Evolutionary conservation across 2,329 filamentous ascomycete genomes (phyloP).

Genomic region (Fusarium keratoplasticum): DNA sequence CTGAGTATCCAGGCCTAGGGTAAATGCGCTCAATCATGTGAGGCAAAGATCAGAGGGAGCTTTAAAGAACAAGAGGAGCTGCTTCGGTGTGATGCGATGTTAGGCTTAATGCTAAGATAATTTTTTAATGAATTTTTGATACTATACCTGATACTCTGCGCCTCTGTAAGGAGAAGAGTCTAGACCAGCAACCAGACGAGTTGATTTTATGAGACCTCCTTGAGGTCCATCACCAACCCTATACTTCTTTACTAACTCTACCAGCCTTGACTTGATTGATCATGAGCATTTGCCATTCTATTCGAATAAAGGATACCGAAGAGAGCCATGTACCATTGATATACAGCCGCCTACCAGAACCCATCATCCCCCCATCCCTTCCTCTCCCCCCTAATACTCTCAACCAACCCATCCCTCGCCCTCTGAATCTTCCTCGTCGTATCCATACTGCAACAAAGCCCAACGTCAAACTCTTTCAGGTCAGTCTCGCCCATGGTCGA

Average conservation of each 20-base stretch:
- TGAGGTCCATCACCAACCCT: background rate
- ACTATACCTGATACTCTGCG: background rate
- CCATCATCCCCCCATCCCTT: slow-evolving; percentile 33
- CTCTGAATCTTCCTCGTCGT: slow-evolving; percentile 62
- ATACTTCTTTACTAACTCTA: fast-evolving
- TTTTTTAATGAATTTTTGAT: background rate
- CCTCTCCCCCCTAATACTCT: slow-evolving; percentile 8
- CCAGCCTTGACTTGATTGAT: background rate
- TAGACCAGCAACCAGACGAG: too few relatives aligned
- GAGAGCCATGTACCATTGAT: background rate
- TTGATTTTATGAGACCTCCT: background rate
- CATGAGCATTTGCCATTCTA: background rate
- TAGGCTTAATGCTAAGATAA: background rate
- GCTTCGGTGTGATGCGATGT: background rate
- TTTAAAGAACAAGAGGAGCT: background rate
- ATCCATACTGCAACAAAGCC: slow-evolving; percentile 78
- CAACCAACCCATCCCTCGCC: slow-evolving; percentile 56
- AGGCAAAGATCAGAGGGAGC: background rate
- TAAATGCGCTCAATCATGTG: background rate
- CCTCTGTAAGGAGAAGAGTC: background rate
- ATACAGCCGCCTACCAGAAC: slow-evolving; percentile 32
- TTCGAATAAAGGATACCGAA: background rate
- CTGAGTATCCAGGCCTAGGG: background rate
- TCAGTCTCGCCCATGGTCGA: slow-evolving; percentile 77
- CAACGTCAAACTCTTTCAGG: slow-evolving; percentile 78